phyloP scores from a whole-genome alignment of 2,329 filamentous ascomycete species.

The Colletotrichum sp. region DNA sequence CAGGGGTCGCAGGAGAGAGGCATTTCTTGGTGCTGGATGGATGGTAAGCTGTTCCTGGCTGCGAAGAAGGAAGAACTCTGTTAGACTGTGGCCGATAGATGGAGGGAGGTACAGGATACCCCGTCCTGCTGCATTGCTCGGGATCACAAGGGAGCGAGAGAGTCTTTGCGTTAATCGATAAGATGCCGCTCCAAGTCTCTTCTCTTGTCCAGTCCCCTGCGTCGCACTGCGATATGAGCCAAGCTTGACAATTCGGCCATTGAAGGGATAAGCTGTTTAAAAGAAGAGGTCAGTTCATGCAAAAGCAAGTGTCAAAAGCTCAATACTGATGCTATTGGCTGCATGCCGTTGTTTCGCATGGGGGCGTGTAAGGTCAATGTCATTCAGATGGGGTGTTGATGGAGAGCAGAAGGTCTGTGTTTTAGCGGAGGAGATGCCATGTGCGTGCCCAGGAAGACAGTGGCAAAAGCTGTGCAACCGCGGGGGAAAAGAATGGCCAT shows the following conservation, averaged over 20 bases:
- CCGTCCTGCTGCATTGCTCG: conserved; percentile 9
- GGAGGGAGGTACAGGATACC: conserved; percentile 8
- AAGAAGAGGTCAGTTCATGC: conserved; percentile 9
- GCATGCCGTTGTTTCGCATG: conserved; percentile 10
- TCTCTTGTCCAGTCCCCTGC: not conserved
- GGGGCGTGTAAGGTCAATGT: conserved; percentile 14
- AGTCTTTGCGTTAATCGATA: conserved; percentile 19
- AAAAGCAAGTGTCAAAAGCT: conserved; percentile 10
- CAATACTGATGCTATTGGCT: conserved; percentile 6
- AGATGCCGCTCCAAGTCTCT: conserved; percentile 9
- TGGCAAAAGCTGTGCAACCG: conserved; percentile 13
- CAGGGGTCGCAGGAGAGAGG: conserved; percentile 9
- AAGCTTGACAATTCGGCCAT: not conserved
- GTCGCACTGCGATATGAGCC: not conserved
- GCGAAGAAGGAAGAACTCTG: conserved; percentile 1
- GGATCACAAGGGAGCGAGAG: conserved; percentile 2
- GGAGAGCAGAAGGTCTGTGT: conserved; percentile 9
- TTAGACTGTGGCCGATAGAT: conserved; percentile 12
- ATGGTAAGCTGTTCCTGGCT: not conserved
- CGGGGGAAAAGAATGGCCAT: not conserved
- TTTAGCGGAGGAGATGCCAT: conserved; percentile 14
- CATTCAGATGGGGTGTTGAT: conserved; percentile 1
- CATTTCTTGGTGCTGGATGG: not conserved
- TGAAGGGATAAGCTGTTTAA: conserved; percentile 6
- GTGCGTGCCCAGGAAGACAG: conserved; percentile 15